Base-by-base conservation (phyloP, 257 asterid genomes). In the Ocimum tenuiflorum region DNA sequence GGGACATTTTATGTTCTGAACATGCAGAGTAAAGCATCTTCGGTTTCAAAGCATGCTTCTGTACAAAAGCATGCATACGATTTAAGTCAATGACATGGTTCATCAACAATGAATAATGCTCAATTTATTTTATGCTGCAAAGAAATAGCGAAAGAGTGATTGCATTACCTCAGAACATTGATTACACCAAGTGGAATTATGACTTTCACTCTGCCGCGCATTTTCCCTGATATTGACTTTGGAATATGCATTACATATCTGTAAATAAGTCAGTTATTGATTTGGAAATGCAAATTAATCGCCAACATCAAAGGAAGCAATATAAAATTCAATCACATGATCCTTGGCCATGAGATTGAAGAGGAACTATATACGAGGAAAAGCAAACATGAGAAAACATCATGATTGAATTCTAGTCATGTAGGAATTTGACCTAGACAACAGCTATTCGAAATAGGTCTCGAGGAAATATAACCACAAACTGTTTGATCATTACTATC, bases 91-190 rank as follows among this genome's bases (percentile, higher is more conserved):
- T 42, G 27, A 29, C 43, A 52, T 18, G 33, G 9, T 24, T 53
- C 51, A n/a, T 58, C 60, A 52, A 36, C 17, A 46, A 42, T 57
- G 38, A 39, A 62, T 14, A 35, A 35, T 59, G 38, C 29, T 20
- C 57, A 45, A 17, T 12, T 47, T n/a, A 9, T 15, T 42, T 13
- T 64, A 17, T 54, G 11, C 17, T 33, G 8, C n/a, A 20, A 39
- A 41, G 47, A 57, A 51, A 35, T 33, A 46, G 36, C 43, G 15
- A 35, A 53, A 29, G 60, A 56, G 41, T 15, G 61, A 38, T 36
- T 54, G 75, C 83, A 38, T 36, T 54, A 79, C 83, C 74, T 60
- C 71, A 38, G 41, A 19, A 56, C 23, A 53, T 41, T 71, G 70
- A 65, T 39, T 39, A 39, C 60, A 20, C 33, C 54, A 45, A 31